These are phyloP conservation scores for Brasilioporus rufonigricans DNA, from an alignment of 768 basidiomycete genomes.

Conservation along the genomic window DNA sequence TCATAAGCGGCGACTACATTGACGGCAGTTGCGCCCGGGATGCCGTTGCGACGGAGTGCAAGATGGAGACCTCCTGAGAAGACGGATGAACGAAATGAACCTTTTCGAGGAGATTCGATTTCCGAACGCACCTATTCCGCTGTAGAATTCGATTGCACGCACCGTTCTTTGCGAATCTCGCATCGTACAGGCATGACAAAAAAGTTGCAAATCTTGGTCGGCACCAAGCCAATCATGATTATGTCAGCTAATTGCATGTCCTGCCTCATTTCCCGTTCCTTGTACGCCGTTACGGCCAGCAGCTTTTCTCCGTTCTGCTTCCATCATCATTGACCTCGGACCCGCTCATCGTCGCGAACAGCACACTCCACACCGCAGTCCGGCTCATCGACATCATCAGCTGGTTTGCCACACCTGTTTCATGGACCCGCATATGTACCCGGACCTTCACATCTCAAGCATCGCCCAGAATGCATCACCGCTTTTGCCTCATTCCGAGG, in stretches of 20 bases:
- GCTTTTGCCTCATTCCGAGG: conserved; percentile 5
- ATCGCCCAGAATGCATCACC: neutral
- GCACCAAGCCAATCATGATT: conserved; percentile 12
- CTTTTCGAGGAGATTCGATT: neutral
- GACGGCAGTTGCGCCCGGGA: conserved; percentile 35
- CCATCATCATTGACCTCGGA: conserved; percentile 1
- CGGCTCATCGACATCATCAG: neutral
- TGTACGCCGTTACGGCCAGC: neutral
- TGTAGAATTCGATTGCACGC: conserved; percentile 64
- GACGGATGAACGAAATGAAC: conserved; percentile 1
- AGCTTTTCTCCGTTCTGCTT: conserved; percentile 1
- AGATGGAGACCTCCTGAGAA: conserved; percentile 67
- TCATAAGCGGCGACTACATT: conserved; percentile 66
- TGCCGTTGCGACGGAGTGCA: conserved; percentile 53
- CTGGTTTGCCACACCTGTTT: neutral
- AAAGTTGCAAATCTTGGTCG: neutral
- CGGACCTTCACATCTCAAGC: conserved; percentile 4
- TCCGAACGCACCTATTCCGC: conserved; percentile 61
- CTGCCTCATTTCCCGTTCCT: conserved; percentile 15
- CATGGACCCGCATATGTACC: conserved; percentile 9
- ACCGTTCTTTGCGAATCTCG: conserved; percentile 10
- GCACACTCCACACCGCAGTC: neutral
- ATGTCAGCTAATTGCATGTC: conserved; percentile 21
- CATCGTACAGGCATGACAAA: neutral
- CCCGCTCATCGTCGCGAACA: neutral